These are phyloP conservation scores for Tolypocladium paradoxum DNA, from an alignment of 2,329 filamentous ascomycete genomes.

Conservation along the genomic window DNA sequence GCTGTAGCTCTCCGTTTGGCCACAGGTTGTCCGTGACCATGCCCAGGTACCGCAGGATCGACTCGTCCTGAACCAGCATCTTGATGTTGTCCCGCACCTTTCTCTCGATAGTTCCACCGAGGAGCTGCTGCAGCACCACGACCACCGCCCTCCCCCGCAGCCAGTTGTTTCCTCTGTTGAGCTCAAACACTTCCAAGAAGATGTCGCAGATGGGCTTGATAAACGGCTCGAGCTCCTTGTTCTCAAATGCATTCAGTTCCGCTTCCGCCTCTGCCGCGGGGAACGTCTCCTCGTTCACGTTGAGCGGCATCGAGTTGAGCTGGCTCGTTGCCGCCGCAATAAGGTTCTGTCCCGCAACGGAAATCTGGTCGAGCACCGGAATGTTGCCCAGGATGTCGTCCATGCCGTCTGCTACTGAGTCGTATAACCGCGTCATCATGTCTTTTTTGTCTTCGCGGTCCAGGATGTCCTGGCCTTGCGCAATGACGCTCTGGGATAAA, in stretches of 20 bases:
- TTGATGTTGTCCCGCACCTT: slow-evolving; percentile 83
- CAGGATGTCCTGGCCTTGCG: slow-evolving; percentile 45
- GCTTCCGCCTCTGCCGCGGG: slow-evolving; percentile 73
- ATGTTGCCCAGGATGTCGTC: slow-evolving; percentile 96
- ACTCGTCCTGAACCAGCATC: slow-evolving; percentile 64
- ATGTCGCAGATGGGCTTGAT: slow-evolving; percentile 98
- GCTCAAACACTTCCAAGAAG: slow-evolving; percentile 89
- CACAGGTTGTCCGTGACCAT: slow-evolving; percentile 70
- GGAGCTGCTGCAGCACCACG: slow-evolving; percentile 87
- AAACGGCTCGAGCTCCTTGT: slow-evolving; percentile 81
- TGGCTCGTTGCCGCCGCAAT: slow-evolving; percentile 65
- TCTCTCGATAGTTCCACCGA: slow-evolving; percentile 91
- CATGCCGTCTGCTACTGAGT: slow-evolving; percentile 94
- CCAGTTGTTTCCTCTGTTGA: slow-evolving; percentile 96
- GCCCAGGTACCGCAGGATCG: slow-evolving; percentile 63
- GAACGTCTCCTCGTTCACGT: slow-evolving; percentile 38
- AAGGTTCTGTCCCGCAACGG: slow-evolving; percentile 82
- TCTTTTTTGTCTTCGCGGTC: slow-evolving; percentile 62
- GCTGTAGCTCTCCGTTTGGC: slow-evolving; percentile 54
- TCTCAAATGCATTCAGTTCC: slow-evolving; percentile 86
- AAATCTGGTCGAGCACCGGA: slow-evolving; percentile 88
- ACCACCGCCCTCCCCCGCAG: slow-evolving; percentile 90
- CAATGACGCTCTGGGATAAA: slow-evolving; percentile 75
- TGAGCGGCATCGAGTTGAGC: slow-evolving; percentile 44
- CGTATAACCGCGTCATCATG: slow-evolving; percentile 90